A percentile compares a stretch with the other conserved stretches of the same genome.
phyloP scores from a whole-genome alignment of 176 grass and related monocot genomes.

The Tuctoria greenei region DNA sequence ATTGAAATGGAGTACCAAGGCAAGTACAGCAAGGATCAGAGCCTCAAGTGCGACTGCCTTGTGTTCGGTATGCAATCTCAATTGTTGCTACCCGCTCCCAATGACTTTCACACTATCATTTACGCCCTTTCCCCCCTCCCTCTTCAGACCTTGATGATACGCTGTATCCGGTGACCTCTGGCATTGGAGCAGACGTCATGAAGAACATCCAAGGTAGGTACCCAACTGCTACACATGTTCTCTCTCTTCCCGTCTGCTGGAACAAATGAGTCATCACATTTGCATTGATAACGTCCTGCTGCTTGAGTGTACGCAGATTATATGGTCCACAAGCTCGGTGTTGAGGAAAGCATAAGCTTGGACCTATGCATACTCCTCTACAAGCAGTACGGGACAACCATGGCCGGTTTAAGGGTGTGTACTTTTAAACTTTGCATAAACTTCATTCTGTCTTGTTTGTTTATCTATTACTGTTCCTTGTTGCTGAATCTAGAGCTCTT shows the following conservation, averaged over 20 bases:
- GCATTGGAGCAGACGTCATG: constrained; percentile 59
- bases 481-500: neutral
- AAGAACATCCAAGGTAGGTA: constrained; percentile 88
- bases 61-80: constrained; percentile 61
- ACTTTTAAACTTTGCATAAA: neutral
- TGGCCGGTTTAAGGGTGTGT: constrained; percentile 77
- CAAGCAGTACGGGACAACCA: constrained; percentile 94
- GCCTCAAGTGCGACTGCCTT: constrained; percentile 66
- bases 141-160: constrained; percentile 87
- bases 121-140: too few relatives aligned
- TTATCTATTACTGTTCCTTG: neutral
- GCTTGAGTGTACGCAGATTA: constrained; percentile 53
- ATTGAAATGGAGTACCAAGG: constrained; percentile 65
- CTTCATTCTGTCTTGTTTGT: neutral
- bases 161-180: constrained; percentile 69
- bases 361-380: constrained; percentile 76
- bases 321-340: constrained; percentile 72
- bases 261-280: neutral
- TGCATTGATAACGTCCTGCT: neutral
- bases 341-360: constrained; percentile 56
- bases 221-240: neutral
- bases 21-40: constrained; percentile 38
- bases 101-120: neutral
- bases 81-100: neutral
- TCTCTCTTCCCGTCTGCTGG: neutral